Evolutionary conservation across 768 basidiomycete genomes (phyloP).

Genomic region (Rhizopogon roseolus): DNA sequence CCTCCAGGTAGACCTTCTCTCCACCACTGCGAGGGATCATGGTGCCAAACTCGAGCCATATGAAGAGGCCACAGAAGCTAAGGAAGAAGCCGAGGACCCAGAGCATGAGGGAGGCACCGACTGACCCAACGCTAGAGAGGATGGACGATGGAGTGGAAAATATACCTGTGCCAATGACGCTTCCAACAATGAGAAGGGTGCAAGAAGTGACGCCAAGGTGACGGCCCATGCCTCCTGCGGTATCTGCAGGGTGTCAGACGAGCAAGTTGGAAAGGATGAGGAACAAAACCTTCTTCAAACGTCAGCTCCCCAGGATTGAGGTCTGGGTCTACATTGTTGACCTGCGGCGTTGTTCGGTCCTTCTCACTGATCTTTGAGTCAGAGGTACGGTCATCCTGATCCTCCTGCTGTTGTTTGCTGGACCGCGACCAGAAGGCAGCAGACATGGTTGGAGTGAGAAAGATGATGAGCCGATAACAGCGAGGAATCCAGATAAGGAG

Average conservation of each 20-base stretch:
- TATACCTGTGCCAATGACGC: slow-evolving; percentile 62
- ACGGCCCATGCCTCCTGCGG: slow-evolving; percentile 53
- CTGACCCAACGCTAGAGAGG: slow-evolving; percentile 48
- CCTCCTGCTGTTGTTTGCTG: not conserved
- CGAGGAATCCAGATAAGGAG: too few species aligned
- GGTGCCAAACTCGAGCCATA: slow-evolving; percentile 61
- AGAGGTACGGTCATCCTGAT: not conserved
- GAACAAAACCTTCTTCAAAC: slow-evolving; percentile 42
- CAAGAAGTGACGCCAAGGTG: slow-evolving; percentile 54
- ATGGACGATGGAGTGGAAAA: slow-evolving; percentile 61
- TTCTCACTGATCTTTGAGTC: not conserved
- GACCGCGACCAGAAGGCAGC: slow-evolving; percentile 1
- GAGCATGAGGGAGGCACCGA: slow-evolving; percentile 58
- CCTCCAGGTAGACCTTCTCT: slow-evolving; percentile 61
- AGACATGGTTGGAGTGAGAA: slow-evolving; percentile 5
- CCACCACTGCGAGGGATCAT: slow-evolving; percentile 62
- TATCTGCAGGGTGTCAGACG: slow-evolving; percentile 25
- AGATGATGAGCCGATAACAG: too few species aligned
- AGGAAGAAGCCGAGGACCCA: slow-evolving; percentile 60
- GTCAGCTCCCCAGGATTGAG: slow-evolving; percentile 40
- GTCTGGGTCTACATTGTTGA: slow-evolving; percentile 12
- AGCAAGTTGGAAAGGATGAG: not conserved
- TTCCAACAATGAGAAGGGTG: slow-evolving; percentile 52
- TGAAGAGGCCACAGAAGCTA: slow-evolving; percentile 55
- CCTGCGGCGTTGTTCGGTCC: not conserved